These are phyloP conservation scores for Xerocomus alliaceus DNA, from an alignment of 1,284 basidiomycete genomes.

Conservation along the genomic window DNA sequence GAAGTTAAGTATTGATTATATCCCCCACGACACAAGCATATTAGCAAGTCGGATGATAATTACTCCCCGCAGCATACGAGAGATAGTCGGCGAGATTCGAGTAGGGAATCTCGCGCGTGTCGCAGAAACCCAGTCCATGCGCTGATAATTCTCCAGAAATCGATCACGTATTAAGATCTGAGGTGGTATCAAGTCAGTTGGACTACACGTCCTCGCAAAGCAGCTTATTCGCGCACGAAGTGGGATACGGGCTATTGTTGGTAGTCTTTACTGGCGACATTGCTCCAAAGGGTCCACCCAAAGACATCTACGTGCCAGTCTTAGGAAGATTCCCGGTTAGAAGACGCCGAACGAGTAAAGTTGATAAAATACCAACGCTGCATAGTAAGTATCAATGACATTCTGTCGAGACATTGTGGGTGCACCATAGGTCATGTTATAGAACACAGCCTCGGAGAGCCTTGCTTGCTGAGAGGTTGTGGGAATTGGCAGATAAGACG, in stretches of 20 bases:
- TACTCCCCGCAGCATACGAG: conserved; percentile 24
- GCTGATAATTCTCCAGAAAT: conserved; percentile 26
- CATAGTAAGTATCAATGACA: conserved; percentile 31
- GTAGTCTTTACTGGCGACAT: conserved; percentile 5
- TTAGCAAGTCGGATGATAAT: conserved; percentile 21
- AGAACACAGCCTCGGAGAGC: conserved; percentile 28
- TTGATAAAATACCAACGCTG: conserved; percentile 19
- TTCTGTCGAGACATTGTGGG: conserved; percentile 31
- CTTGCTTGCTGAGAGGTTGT: conserved; percentile 16
- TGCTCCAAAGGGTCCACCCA: conserved; percentile 16
- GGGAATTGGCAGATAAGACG: conserved; percentile 6
- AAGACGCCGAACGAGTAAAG: neutral
- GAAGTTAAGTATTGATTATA: too few species aligned
- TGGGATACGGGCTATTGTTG: conserved; percentile 32
- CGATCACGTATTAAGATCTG: conserved; percentile 24
- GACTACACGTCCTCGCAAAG: neutral
- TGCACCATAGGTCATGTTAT: conserved; percentile 31
- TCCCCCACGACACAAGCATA: too few species aligned
- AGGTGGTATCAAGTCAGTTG: neutral
- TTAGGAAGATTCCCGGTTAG: neutral
- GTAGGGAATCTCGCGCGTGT: conserved; percentile 28
- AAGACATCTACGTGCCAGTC: conserved; percentile 22
- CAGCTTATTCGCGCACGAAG: conserved; percentile 15
- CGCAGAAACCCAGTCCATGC: conserved; percentile 34
- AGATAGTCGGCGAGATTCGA: conserved; percentile 31